Base-by-base conservation (phyloP, 306 rosid species). In the Inga leiocalycina region DNA sequence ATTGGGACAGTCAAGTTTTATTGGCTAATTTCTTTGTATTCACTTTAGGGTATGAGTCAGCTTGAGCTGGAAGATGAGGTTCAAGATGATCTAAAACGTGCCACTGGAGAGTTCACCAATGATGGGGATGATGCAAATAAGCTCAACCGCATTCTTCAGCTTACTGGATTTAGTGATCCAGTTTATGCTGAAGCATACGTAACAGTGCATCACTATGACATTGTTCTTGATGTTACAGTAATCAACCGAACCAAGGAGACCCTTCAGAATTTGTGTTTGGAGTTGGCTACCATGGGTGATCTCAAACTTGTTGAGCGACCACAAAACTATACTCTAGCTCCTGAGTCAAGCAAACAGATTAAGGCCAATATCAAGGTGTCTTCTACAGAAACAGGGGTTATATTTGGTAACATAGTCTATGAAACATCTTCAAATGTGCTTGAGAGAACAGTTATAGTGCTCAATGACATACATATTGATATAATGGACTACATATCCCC, bases 401-500 rank as follows among this genome's bases (percentile, higher is more conserved):
- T 97, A 66, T 97, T 97, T 44, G 99, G 99, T 59, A 97, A 97
- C 83, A 97, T 97, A 73, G 99, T 97, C 17, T 97, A 97, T 46
- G 99, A 97, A 87, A 88, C 97, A 75, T 94, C 97, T 68, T 94
- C 97, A 56, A 97, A 92, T 90, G 92, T 92, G 84, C 97, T 87
- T 6, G 98, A 97, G 91, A 92, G 98, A 88, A 90, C 88, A 5
- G 99, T 97, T 72, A 92, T 97, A 79, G 99, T 97, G 72, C 94
- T 97, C 56, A 97, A 92, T 87, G 99, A 97, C 90, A 97, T 97
- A 86, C 99, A 97, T 88, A 97, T 97, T 85, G 99, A 97, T 88
- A 97, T 97, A 84, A 97, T 97, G 99, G 99, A 97, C 84, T 97
- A 97, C 90, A 97, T 97, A 79, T 94, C 99, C 84, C 98, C 99